A percentile compares a stretch with the other conserved stretches of the same genome.
Evolutionary conservation across 148 eudicot species (phyloP).

Genomic region (Beta vulgaris): DNA sequence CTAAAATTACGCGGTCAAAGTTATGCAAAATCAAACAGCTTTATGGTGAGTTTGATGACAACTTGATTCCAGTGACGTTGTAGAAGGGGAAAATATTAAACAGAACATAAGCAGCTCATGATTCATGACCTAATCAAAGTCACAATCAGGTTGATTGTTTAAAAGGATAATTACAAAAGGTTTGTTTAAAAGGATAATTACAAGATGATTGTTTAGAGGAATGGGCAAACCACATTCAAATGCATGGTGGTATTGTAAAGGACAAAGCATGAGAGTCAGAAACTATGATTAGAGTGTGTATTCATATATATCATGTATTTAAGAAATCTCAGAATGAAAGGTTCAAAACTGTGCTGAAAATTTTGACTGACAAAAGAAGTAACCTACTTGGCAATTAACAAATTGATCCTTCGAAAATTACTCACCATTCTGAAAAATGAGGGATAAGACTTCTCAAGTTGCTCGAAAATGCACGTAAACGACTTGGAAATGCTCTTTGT

Average conservation of each 20-base stretch:
- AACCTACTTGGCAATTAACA: background rate
- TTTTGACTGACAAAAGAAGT: background rate
- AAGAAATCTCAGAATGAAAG: slow-evolving; percentile 8
- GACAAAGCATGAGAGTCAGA: background rate
- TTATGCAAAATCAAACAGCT: background rate
- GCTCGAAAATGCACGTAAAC: background rate
- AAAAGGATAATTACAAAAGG: slow-evolving; percentile 7
- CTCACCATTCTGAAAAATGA: background rate
- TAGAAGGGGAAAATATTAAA: background rate
- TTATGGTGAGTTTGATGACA: slow-evolving; percentile 2
- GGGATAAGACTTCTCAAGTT: slow-evolving; percentile 2
- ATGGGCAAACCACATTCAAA: background rate
- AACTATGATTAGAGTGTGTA: background rate
- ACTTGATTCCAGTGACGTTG: background rate
- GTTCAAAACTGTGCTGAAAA: slow-evolving; percentile 17
- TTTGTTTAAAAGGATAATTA: slow-evolving; percentile 2
- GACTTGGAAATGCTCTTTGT: slow-evolving; percentile 4
- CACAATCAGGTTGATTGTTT: background rate
- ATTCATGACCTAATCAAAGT: slow-evolving; percentile 23
- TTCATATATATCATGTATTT: slow-evolving; percentile 11
- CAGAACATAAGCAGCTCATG: slow-evolving; percentile 7
- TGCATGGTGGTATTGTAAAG: background rate
- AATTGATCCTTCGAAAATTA: background rate
- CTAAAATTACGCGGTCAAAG: slow-evolving; percentile 10
- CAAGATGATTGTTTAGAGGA: slow-evolving; percentile 3